phyloP scores from a whole-genome alignment of 1,139 yeast genomes.

The Debaryomyces subglobosus region DNA sequence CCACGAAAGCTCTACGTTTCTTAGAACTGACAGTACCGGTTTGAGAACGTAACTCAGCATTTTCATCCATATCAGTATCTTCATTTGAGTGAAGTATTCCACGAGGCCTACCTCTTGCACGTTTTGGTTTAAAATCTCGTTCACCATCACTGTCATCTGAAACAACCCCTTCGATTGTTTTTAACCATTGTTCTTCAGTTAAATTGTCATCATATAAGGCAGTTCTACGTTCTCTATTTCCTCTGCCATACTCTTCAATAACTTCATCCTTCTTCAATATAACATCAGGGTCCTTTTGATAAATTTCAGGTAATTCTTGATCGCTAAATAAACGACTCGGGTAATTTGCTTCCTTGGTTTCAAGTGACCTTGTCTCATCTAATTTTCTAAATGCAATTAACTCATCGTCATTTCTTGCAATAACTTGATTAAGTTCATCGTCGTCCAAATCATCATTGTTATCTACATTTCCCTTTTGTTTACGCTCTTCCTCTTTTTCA shows the following conservation, averaged over 20 bases:
- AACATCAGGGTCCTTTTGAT: constrained; percentile 52
- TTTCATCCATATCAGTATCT: constrained; percentile 19
- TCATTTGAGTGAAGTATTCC: constrained; percentile 25
- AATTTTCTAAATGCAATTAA: constrained; percentile 53
- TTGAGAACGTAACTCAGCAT: constrained; percentile 28
- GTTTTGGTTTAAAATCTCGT: constrained; percentile 23
- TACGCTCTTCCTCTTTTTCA: constrained; percentile 69
- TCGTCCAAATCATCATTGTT: constrained; percentile 62
- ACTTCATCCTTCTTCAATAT: constrained; percentile 50
- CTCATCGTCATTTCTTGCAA: constrained; percentile 70
- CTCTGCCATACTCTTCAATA: constrained; percentile 58
- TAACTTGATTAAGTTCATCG: constrained; percentile 69
- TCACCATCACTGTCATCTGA: constrained; percentile 40
- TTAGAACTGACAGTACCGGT: constrained; percentile 11
- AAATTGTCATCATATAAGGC: constrained; percentile 67
- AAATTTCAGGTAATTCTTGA: constrained; percentile 68
- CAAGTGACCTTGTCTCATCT: constrained; percentile 55
- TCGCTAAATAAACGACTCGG: constrained; percentile 58
- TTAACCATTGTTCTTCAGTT: constrained; percentile 80
- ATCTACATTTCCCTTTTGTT: constrained; percentile 41
- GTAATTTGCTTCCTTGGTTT: constrained; percentile 45
- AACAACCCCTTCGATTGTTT: constrained; percentile 54
- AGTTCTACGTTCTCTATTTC: constrained; percentile 66
- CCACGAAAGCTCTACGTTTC: constrained; percentile 13
- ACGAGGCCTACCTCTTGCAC: constrained; percentile 30